phyloP scores from a whole-genome alignment of 768 basidiomycete species.

The Sporobolomyces pararoseus region DNA sequence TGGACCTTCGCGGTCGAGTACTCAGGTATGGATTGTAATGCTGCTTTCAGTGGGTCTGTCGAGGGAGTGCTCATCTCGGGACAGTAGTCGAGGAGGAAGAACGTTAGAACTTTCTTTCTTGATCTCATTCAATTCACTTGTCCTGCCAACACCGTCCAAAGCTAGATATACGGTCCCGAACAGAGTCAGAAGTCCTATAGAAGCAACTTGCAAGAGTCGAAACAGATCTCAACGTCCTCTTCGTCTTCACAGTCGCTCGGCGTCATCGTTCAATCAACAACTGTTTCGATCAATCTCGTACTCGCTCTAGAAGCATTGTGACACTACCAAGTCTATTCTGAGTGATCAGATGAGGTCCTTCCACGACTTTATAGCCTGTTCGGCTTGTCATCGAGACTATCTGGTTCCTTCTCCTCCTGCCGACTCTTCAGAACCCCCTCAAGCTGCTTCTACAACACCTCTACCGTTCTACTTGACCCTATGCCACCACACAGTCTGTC shows the following conservation, averaged over 20 bases:
- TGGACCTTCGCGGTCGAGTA: constrained; percentile 13
- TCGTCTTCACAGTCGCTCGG: not conserved
- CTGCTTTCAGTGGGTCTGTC: not conserved
- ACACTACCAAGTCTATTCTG: not conserved
- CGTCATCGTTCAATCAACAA: constrained; percentile 1
- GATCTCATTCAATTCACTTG: constrained; percentile 1
- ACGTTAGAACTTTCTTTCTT: not conserved
- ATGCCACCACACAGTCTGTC: constrained; percentile 30
- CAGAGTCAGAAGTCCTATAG: not conserved
- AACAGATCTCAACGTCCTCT: not conserved
- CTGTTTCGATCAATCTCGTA: not conserved
- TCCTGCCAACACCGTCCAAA: too few species aligned
- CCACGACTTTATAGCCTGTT: constrained; percentile 20
- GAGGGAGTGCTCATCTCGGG: not conserved
- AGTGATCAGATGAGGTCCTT: not conserved
- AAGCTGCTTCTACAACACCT: not conserved
- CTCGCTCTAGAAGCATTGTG: not conserved
- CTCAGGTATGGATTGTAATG: constrained; percentile 23
- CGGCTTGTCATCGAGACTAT: constrained; percentile 18
- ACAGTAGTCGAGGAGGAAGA: not conserved
- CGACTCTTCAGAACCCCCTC: not conserved
- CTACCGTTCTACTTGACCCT: constrained; percentile 13
- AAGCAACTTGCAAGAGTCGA: not conserved
- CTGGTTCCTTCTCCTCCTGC: not conserved
- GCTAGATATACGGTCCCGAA: not conserved